Percentiles rank a stretch among this genome's conserved stretches.
phyloP scores from a whole-genome alignment of 2,329 filamentous ascomycete species.

The Aspergillus hortae region DNA sequence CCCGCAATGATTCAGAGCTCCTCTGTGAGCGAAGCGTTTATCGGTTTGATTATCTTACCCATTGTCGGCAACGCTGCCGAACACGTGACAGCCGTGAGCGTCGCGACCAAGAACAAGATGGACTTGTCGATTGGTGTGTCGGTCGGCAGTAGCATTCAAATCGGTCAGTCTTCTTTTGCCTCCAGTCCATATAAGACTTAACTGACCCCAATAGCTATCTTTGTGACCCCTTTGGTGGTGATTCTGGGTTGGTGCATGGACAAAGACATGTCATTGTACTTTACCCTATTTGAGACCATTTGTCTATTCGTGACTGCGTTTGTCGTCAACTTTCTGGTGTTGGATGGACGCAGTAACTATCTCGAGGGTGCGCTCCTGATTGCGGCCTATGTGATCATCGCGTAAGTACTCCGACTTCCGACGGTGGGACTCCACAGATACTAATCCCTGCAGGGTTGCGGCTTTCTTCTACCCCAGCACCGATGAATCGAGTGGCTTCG shows the following conservation, averaged over 20 bases:
- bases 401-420: slow-evolving; percentile 34
- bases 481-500: slow-evolving; percentile 26
- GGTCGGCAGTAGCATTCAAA: slow-evolving; percentile 76
- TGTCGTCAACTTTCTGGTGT: slow-evolving; percentile 80
- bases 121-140: slow-evolving; percentile 77
- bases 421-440: background rate
- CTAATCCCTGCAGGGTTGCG: slow-evolving; percentile 37
- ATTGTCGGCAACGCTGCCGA: slow-evolving; percentile 83
- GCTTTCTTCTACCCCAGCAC: slow-evolving; percentile 36
- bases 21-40: slow-evolving; percentile 66
- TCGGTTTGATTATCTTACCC: slow-evolving; percentile 74
- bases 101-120: slow-evolving; percentile 82
- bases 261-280: slow-evolving; percentile 64
- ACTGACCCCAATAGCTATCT: slow-evolving; percentile 52
- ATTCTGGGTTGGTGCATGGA: slow-evolving; percentile 76
- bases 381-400: slow-evolving; percentile 76
- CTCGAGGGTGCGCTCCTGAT: slow-evolving; percentile 74
- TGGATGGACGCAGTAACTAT: slow-evolving; percentile 79
- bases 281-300: slow-evolving; percentile 59
- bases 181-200: too few relatives aligned
- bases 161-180: slow-evolving; percentile 36
- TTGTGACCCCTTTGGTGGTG: slow-evolving; percentile 72
- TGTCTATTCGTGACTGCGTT: slow-evolving; percentile 79
- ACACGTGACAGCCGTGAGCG: slow-evolving; percentile 75
- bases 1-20: slow-evolving; percentile 61